Base-by-base conservation (phyloP, 2,329 filamentous ascomycete species). In the Penicillium expansum region DNA sequence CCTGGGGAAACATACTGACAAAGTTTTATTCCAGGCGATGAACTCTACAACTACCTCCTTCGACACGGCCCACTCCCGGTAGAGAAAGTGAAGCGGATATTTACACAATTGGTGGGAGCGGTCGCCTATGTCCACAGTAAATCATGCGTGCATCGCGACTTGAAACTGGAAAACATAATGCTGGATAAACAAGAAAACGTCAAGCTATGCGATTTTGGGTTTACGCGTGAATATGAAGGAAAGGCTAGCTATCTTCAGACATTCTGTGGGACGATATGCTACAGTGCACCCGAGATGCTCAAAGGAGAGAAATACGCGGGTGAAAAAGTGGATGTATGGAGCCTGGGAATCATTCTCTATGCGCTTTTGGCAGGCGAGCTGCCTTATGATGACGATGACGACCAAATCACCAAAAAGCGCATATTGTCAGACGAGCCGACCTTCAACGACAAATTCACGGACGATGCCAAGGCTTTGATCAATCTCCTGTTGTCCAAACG, bases 291-390 rank as follows among this genome's bases (percentile, higher is more conserved):
- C 2, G 94, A 99, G 75, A 99, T 99, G 94, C 82, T 99, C 39
- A 96, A 94, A 74, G 94, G 92, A 38, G 94, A 99, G 74, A 97
- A 96, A 74, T 99, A 99, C 71, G 94, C 92, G 0, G 93, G 92
- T 27, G 92, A 97, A 78, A 97, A 97, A 78, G 93, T 99, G 48
- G 94, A 99, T 69, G 92, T 99, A 5, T 99, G 94, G 94, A 97
- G 93, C 75, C 89, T 92, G 71, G 92, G 92, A 59, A 92, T 96
- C 62, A 96, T 96, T 69, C 82, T 94, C 42, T 94, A 91, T 74
- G 90, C 92, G 38, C 79, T 94, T 62, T 80, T 94, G 32, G 89
- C 91, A 29, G 90, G 90, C 55, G 84, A 90, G 61, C 80, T 99
- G 39, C 94, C 94, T 0, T 99, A 96, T 67, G 94, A 99, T 74